Base-by-base conservation (phyloP, 2,329 filamentous ascomycete species). In the Aspergillus novofumigatus region DNA sequence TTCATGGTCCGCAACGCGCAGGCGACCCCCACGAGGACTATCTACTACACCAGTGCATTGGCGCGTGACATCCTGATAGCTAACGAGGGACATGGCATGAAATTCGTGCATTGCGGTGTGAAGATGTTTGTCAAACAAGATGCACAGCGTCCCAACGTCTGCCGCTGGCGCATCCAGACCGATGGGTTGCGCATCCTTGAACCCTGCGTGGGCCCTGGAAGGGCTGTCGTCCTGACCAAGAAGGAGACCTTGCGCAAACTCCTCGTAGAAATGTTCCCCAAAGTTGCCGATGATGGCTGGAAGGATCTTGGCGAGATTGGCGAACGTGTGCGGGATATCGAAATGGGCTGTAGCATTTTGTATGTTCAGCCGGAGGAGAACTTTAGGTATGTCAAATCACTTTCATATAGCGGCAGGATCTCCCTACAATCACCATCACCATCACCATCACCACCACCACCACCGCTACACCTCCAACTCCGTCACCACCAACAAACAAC, bases 51-150 rank as follows among this genome's bases (percentile, higher is more conserved):
- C 10, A 92, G 89, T 38, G 84, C 85, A 4, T 82, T 97, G 11
- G 88, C 91, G 23, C 89, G 92, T 32, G 89, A 93, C 62, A 94
- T 99, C 54, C 82, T 99, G 3, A 84, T 82, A 3, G 83, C 88
- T 69, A 99, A 99, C 72, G 92, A 97, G 74, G 90, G 91, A 47
- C 87, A 89, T 28, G 92, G 92, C 49, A 88, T 97, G 75, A 96
- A 94, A 73, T 96, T 99, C 71, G 90, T 99, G 51, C 94, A 99
- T 75, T 93, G 89, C 52, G 94, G 94, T 62, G 92, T 99, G 35
- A 96, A 96, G 78, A 97, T 97, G 91, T 99, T 96, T 73, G 94
- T 97, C 81, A 96, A 96, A 80, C 93, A 97, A 74, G 92, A 97
- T 69, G 89, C 91, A 0, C 92, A 96, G 58, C 89, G 87, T 4